Base-by-base conservation (phyloP, 2,329 filamentous ascomycete species). In the Rhexocercosporidium sp. region DNA sequence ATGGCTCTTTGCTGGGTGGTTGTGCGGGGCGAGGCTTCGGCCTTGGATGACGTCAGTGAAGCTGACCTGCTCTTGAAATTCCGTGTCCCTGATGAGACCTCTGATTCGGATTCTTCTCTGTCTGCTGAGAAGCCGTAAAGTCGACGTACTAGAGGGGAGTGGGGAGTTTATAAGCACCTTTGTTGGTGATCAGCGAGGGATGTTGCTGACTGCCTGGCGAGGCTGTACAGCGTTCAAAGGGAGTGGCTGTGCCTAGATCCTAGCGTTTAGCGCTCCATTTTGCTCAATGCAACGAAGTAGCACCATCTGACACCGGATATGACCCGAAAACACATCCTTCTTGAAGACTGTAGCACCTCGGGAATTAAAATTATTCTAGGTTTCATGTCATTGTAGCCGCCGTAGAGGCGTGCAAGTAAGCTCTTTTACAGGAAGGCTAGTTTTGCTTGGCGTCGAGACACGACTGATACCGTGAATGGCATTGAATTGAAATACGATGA, bases 11-110 rank as follows among this genome's bases (percentile, higher is more conserved):
- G n/a, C 9, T 37, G 34, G 34, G 34, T 37, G 0, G 44, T 51
- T 44, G 47, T 29, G 25, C 25, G 22, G 18, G 11, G 39, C 46
- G 47, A 62, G 60, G 60, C 60, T 62, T 34, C 47, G 54, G 60
- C 60, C 60, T 62, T 62, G 59, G 59, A 62, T 53, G 60, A 62
- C 46, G 47, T 62, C 51, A 57, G 9, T 54, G 31, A n/a, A 5
- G 44, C 16, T 27, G 8, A n/a, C n/a, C n/a, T n/a, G n/a, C n/a
- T n/a, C n/a, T n/a, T n/a, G n/a, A n/a, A n/a, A n/a, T n/a, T n/a
- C n/a, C n/a, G n/a, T n/a, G n/a, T n/a, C 34, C 7, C 14, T 39
- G 14, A 39, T 39, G 34, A 39, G 14, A 39, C 7, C 14, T 39
- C 34, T 39, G 34, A 39, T 39, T 14, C 11, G n/a, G 12, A 37